phyloP scores from a whole-genome alignment of 331 rosid species.

The Dryas integrifolia region DNA sequence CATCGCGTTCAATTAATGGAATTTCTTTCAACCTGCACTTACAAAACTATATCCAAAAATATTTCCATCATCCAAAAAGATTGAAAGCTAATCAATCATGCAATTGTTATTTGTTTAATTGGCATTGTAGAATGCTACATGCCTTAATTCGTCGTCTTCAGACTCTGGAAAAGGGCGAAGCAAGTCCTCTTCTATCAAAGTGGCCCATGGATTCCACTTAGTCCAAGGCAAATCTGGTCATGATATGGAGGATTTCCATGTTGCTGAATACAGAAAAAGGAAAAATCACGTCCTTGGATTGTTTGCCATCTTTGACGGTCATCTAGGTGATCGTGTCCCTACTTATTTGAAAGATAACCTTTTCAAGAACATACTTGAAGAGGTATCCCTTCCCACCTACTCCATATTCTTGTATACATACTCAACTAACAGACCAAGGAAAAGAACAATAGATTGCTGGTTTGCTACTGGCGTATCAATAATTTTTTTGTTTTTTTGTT shows the following conservation, averaged over 20 bases:
- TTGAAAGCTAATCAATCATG: not conserved
- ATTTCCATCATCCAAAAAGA: not conserved
- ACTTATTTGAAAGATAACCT: constrained; percentile 22
- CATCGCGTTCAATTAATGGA: not conserved
- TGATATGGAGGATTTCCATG: constrained; percentile 31
- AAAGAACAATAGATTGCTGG: not conserved
- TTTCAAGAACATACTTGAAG: constrained; percentile 24
- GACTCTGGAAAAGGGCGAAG: constrained; percentile 28
- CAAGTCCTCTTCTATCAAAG: constrained; percentile 13
- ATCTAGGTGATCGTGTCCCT: constrained; percentile 27
- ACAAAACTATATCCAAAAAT: too few species aligned
- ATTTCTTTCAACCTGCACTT: too few species aligned
- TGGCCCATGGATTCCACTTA: constrained; percentile 25
- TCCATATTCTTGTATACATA: not conserved
- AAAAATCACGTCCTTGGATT: constrained; percentile 24
- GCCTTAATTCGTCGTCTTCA: constrained; percentile 20
- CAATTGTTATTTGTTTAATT: not conserved
- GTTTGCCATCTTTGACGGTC: constrained; percentile 30
- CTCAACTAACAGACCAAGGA: not conserved
- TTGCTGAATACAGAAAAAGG: constrained; percentile 26
- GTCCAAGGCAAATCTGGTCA: constrained; percentile 30
- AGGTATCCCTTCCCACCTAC: constrained; percentile 11
- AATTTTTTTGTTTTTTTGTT: not conserved
- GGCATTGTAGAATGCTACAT: constrained; percentile 16
- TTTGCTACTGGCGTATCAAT: too few species aligned